phyloP scores from a whole-genome alignment of 805 yeast species.

The Maudiozyma pseudohumilis region DNA sequence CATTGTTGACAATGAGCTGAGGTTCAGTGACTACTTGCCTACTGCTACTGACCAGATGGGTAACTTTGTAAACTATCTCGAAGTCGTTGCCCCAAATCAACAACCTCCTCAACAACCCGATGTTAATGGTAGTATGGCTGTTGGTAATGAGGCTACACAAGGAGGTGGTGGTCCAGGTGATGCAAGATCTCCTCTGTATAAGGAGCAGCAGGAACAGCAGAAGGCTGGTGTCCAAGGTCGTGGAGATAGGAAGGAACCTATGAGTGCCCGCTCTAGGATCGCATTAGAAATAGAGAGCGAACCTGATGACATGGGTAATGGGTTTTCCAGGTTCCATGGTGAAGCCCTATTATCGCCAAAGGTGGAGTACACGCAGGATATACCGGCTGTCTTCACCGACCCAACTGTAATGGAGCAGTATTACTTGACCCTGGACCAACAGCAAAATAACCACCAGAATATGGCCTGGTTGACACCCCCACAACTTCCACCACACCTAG shows the following conservation, averaged over 20 bases:
- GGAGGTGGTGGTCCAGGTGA: not conserved
- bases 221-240: not conserved
- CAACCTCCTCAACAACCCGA: conserved; percentile 13
- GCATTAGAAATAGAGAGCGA: conserved; percentile 30
- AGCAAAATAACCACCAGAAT: conserved; percentile 49
- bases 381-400: conserved; percentile 77
- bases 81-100: conserved; percentile 41
- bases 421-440: conserved; percentile 64
- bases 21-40: conserved; percentile 83
- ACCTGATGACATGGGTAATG: conserved; percentile 67
- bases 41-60: conserved; percentile 97
- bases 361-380: conserved; percentile 47
- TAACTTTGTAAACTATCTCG: conserved; percentile 85
- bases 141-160: not conserved
- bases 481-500: conserved; percentile 92
- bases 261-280: conserved; percentile 43
- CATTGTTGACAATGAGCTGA: conserved; percentile 85
- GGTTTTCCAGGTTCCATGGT: conserved; percentile 67
- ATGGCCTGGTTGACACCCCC: conserved; percentile 78
- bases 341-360: conserved; percentile 31
- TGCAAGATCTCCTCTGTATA: not conserved
- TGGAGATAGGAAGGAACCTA: conserved; percentile 8
- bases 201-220: conserved; percentile 5
- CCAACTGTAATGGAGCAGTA: conserved; percentile 84
- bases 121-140: not conserved